Conservation (phyloP, 140 eudicot genomes). For the Senecio squalidus region DNA sequence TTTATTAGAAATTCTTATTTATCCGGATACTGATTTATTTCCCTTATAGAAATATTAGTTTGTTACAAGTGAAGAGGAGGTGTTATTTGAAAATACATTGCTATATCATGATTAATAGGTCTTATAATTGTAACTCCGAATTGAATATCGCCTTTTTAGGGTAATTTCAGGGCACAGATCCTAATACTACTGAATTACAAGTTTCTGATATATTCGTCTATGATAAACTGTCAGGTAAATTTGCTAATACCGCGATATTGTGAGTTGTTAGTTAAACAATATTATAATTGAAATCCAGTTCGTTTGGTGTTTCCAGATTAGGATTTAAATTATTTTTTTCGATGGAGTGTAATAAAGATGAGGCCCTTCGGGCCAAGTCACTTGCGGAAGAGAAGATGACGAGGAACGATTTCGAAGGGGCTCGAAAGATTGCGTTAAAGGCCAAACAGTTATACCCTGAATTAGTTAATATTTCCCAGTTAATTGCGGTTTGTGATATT, state of each 20-base stretch:
- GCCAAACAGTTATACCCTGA: constrained; percentile 58
- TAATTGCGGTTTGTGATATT: constrained; percentile 65
- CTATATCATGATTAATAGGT: too few relatives aligned
- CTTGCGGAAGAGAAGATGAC: constrained; percentile 70
- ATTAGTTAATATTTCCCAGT: constrained; percentile 54
- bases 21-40: too few relatives aligned
- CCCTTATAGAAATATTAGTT: too few relatives aligned
- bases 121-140: too few relatives aligned
- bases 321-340: constrained; percentile 4
- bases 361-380: constrained; percentile 61
- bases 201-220: too few relatives aligned
- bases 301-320: constrained; percentile 21
- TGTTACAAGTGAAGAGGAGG: too few relatives aligned
- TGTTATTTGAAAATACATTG: too few relatives aligned
- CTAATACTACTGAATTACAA: too few relatives aligned
- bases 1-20: too few relatives aligned
- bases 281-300: neutral
- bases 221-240: neutral
- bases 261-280: neutral
- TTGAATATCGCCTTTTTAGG: too few relatives aligned
- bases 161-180: too few relatives aligned
- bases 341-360: constrained; percentile 93
- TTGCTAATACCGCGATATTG: neutral
- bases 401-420: constrained; percentile 66
- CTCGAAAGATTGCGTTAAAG: constrained; percentile 55